Percentiles rank a stretch among this genome's conserved stretches.
Evolutionary conservation across 371 early-diverging fungal species (phyloP).

Genomic region (Lichtheimia hyalospora): DNA sequence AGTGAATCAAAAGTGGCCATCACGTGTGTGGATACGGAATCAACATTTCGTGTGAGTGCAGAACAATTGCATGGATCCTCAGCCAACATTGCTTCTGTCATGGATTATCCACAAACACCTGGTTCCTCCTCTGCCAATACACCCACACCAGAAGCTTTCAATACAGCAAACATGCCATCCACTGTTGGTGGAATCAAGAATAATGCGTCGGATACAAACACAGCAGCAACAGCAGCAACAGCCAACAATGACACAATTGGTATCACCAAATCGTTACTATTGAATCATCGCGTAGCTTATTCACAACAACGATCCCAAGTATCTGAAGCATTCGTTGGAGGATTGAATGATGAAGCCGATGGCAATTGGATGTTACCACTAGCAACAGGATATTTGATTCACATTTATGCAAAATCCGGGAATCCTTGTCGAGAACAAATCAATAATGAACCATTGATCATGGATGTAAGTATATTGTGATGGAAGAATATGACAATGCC

Average conservation of each 20-base stretch:
- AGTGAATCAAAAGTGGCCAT: conserved; percentile 40
- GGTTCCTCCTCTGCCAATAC: conserved; percentile 21
- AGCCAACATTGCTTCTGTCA: conserved; percentile 13
- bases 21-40: conserved; percentile 53
- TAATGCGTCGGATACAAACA: neutral
- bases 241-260: conserved; percentile 15
- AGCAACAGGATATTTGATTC: conserved; percentile 59
- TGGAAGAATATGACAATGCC: too few species aligned
- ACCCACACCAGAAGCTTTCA: conserved; percentile 25
- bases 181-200: neutral
- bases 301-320: conserved; percentile 40
- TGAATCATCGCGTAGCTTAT: conserved; percentile 61
- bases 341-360: conserved; percentile 7
- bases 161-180: conserved; percentile 18
- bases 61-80: neutral
- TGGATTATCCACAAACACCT: conserved; percentile 27
- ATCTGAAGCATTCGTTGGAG: conserved; percentile 21
- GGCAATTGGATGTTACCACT: conserved; percentile 58
- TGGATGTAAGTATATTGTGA: conserved; percentile 36
- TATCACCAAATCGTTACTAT: conserved; percentile 46
- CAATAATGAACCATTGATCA: conserved; percentile 34
- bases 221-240: conserved; percentile 6
- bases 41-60: conserved; percentile 36
- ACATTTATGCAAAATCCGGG: neutral
- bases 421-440: conserved; percentile 30